phyloP scores from a whole-genome alignment of 169 alveolate species.

The Besnoitia besnoiti region DNA sequence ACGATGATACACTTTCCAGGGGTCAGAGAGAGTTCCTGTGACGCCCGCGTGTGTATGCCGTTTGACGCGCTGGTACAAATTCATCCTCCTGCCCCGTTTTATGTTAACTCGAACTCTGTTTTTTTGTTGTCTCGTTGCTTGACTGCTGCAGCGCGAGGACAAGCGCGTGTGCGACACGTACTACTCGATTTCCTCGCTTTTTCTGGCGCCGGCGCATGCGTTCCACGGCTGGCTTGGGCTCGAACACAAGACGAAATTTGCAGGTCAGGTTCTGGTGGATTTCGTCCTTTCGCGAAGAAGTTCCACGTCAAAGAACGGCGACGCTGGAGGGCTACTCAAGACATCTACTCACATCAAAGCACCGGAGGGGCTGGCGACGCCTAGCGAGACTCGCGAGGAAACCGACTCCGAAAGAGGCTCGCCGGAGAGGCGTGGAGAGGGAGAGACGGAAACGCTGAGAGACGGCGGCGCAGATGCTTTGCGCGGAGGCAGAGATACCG shows the following conservation, averaged over 20 bases:
- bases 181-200: background rate
- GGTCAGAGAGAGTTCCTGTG: no score
- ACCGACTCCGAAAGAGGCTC: background rate
- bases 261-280: background rate
- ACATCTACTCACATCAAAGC: no score
- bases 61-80: no score
- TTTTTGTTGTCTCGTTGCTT: no score
- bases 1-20: no score
- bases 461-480: background rate
- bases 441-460: background rate
- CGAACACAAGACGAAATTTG: constrained; percentile 12
- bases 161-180: constrained; percentile 41
- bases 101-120: background rate
- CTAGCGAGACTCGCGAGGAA: background rate
- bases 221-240: constrained; percentile 29
- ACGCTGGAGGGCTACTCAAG: background rate
- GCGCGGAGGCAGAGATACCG: background rate
- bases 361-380: no score
- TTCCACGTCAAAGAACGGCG: background rate
- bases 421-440: background rate
- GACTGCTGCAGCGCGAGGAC: constrained; percentile 35
- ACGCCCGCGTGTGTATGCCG: no score
- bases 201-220: constrained; percentile 9
- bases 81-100: background rate
- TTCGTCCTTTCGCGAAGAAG: background rate